Conservation (phyloP, 306 rosid genomes). For the Rosa rugosa region DNA sequence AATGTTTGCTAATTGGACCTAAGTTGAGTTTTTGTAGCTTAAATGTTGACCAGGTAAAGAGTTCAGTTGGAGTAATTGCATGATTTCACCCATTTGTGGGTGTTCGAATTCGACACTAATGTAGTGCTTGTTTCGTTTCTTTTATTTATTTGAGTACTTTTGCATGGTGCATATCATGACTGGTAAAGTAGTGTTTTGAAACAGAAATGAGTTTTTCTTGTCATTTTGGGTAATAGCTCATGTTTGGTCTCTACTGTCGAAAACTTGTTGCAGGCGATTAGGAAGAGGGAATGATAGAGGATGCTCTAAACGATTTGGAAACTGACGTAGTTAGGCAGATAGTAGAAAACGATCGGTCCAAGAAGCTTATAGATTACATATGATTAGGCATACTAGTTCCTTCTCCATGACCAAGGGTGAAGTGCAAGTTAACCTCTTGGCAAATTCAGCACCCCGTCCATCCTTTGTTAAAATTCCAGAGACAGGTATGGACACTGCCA, state of each 20-base stretch:
- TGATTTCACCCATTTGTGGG: background rate
- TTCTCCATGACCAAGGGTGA: conserved; percentile 29
- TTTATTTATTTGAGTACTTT: background rate
- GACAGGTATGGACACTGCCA: conserved; percentile 16
- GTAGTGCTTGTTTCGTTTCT: background rate
- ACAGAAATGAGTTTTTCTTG: background rate
- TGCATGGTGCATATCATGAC: background rate
- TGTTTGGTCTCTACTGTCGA: conserved; percentile 6
- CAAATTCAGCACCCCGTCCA: conserved; percentile 19
- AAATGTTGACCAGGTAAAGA: background rate
- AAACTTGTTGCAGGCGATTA: conserved; percentile 25
- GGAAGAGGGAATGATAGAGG: conserved; percentile 28
- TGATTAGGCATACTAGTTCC: conserved; percentile 18
- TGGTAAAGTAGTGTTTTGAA: background rate
- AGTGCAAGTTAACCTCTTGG: conserved; percentile 18
- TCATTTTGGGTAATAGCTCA: conserved; percentile 4
- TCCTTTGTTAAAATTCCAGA: conserved; percentile 17
- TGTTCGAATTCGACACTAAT: background rate
- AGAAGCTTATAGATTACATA: conserved; percentile 11
- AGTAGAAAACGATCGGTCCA: conserved; percentile 9
- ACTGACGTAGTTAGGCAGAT: background rate
- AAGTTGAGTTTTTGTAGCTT: background rate
- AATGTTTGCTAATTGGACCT: background rate
- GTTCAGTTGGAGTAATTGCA: background rate
- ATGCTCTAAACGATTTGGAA: conserved; percentile 12